Evolutionary conservation across 208 protist genomes (phyloP).

Genomic region (Giardia muris): DNA sequence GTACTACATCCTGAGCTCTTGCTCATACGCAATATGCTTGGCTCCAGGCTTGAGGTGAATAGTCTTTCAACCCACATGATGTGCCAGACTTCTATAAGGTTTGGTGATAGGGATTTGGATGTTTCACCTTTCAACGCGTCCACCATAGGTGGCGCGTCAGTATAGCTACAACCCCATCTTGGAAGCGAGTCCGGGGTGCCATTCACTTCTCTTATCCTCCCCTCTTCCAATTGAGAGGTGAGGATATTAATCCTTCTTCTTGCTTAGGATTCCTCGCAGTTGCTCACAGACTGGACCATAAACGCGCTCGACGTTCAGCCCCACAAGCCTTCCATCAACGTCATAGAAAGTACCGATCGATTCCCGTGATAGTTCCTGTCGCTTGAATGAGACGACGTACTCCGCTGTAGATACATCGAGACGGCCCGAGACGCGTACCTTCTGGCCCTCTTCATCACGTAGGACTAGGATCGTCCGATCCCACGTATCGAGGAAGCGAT

Average conservation of each 20-base stretch:
- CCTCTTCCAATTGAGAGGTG: too few relatives aligned
- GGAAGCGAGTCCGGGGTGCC: too few relatives aligned
- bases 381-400: neutral
- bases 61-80: too few relatives aligned
- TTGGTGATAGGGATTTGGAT: too few relatives aligned
- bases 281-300: neutral
- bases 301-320: neutral
- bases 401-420: neutral
- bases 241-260: neutral
- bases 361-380: neutral
- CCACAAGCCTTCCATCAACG: neutral
- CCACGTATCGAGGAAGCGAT: neutral
- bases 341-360: neutral
- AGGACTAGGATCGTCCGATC: neutral
- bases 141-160: too few relatives aligned
- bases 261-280: neutral
- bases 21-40: too few relatives aligned
- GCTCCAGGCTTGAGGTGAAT: too few relatives aligned
- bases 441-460: neutral
- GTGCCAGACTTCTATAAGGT: too few relatives aligned
- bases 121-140: too few relatives aligned
- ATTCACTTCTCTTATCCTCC: too few relatives aligned
- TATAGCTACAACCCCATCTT: too few relatives aligned
- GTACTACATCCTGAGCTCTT: too few relatives aligned
- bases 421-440: neutral